Evolutionary conservation across 345 rosid genomes (phyloP).

Genomic region (Eucalyptus cloeziana): DNA sequence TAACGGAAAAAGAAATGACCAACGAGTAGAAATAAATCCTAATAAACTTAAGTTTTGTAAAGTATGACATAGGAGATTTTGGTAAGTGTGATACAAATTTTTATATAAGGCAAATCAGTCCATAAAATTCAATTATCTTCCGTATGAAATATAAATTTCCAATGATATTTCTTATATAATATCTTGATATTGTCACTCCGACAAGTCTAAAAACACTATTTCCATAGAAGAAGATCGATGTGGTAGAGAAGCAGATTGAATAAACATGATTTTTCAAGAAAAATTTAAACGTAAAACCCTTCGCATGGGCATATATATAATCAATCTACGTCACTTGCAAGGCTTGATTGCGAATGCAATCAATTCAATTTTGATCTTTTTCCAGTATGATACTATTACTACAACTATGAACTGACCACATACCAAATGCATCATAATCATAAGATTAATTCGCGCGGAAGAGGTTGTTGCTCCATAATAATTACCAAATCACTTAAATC

Average conservation of each 20-base stretch:
- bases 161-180: background rate
- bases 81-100: background rate
- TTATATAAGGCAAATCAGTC: background rate
- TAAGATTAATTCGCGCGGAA: background rate
- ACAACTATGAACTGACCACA: background rate
- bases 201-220: background rate
- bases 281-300: background rate
- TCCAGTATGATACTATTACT: background rate
- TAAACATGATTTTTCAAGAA: background rate
- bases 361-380: background rate
- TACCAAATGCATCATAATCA: background rate
- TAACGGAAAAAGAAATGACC: background rate
- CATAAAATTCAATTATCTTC: background rate
- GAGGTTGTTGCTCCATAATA: background rate
- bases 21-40: background rate
- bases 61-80: background rate
- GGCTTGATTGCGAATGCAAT: background rate
- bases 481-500: background rate
- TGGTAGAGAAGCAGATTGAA: background rate
- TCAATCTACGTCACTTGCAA: background rate
- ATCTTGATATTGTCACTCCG: background rate
- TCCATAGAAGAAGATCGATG: background rate
- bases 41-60: background rate
- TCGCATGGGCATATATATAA: background rate
- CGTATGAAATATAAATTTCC: background rate